These are phyloP conservation scores for Verticillium zaregamsianum DNA, from an alignment of 2,329 filamentous ascomycete genomes.

Conservation along the genomic window DNA sequence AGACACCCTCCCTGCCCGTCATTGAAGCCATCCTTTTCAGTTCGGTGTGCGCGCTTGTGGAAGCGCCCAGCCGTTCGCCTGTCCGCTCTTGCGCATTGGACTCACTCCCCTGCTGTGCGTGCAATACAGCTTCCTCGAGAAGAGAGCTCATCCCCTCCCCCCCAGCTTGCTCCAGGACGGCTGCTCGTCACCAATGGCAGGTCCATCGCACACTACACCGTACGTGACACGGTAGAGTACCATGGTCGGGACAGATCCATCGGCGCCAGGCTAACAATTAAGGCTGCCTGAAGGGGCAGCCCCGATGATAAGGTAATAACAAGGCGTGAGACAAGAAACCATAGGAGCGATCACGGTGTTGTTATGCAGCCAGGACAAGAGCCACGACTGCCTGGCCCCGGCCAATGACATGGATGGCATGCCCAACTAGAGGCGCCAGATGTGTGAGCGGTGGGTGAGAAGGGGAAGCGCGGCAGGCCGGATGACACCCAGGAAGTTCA, in stretches of 20 bases:
- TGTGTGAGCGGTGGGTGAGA: conserved; percentile 5
- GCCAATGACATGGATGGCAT: conserved; percentile 4
- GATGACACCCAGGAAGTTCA: background rate
- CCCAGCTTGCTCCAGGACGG: no score
- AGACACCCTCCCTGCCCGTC: background rate
- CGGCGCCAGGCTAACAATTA: background rate
- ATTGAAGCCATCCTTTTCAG: background rate
- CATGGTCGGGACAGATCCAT: background rate
- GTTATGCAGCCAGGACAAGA: background rate
- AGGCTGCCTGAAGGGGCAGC: background rate
- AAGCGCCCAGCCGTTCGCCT: background rate
- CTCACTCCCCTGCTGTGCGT: background rate
- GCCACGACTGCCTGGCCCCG: background rate
- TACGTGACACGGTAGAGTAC: background rate
- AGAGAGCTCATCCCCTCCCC: no score
- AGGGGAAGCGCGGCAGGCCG: conserved; percentile 1
- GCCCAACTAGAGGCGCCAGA: conserved; percentile 10
- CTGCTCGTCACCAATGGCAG: no score
- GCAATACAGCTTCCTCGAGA: no score
- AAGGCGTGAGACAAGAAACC: background rate
- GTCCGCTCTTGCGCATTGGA: background rate
- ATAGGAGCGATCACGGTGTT: background rate
- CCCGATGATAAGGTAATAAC: background rate
- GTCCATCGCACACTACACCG: background rate
- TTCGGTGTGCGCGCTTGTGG: background rate